phyloP scores from a whole-genome alignment of 2,329 filamentous ascomycete genomes.

The Aspergillus chevalieri region DNA sequence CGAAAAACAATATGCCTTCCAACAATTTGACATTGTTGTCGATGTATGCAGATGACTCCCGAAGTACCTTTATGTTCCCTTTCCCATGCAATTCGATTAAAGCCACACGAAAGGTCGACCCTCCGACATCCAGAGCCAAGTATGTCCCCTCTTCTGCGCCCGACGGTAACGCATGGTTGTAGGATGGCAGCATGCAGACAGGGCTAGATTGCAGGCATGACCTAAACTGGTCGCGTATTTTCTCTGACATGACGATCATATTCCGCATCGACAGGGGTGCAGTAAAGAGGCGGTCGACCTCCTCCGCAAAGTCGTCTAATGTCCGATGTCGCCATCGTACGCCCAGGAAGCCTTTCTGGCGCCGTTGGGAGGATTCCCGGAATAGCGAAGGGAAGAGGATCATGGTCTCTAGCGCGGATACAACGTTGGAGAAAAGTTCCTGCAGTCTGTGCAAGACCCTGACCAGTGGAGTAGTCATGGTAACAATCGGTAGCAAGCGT shows the following conservation, averaged over 20 bases:
- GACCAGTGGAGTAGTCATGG: slow-evolving; percentile 31
- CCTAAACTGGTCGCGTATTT: slow-evolving; percentile 47
- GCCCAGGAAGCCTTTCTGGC: slow-evolving; percentile 27
- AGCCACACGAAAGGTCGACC: slow-evolving; percentile 60
- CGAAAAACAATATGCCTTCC: slow-evolving; percentile 55
- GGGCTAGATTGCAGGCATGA: slow-evolving; percentile 51
- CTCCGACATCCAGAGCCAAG: slow-evolving; percentile 58
- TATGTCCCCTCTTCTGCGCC: slow-evolving; percentile 56
- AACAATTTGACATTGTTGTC: slow-evolving; percentile 51
- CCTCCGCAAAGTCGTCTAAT: slow-evolving; percentile 34
- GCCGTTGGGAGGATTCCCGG: slow-evolving; percentile 25
- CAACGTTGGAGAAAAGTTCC: slow-evolving; percentile 35
- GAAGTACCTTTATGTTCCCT: slow-evolving; percentile 49
- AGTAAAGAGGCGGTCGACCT: slow-evolving; percentile 34
- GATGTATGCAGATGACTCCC: slow-evolving; percentile 51
- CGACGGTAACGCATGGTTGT: slow-evolving; percentile 55
- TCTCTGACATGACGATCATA: slow-evolving; percentile 40
- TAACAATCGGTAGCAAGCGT: slow-evolving; percentile 1
- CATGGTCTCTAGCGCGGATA: slow-evolving; percentile 35
- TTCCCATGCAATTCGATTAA: slow-evolving; percentile 52
- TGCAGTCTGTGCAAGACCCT: slow-evolving; percentile 37
- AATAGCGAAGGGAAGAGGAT: slow-evolving; percentile 36
- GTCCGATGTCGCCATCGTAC: slow-evolving; percentile 31
- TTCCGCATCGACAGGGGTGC: slow-evolving; percentile 29
- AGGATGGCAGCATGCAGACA: slow-evolving; percentile 61